Evolutionary conservation across 1,284 basidiomycete species (phyloP), one percentile per base, ranked within the genome.

Genomic region (Vanrija humicola): DNA sequence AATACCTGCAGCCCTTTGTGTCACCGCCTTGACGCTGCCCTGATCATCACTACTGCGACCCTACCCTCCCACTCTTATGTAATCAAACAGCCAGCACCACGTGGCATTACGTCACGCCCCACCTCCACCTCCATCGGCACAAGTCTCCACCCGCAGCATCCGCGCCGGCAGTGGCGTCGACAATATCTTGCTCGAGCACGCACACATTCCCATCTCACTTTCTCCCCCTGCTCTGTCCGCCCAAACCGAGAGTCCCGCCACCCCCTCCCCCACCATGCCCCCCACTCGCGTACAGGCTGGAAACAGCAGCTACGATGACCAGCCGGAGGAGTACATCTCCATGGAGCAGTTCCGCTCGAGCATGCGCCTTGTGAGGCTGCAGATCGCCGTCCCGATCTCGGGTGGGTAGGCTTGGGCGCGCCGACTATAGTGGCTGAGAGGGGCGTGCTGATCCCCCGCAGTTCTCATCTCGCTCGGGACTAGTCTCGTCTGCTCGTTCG

Each of bases 381-480:
- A 90, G 73, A 86, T 89, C 28, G 75, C 88, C 42, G 86, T 88
- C 0, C 90, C 89, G 0, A 78, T 92, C 1, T 18, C 80, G 85
- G 18, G 80, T 89, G 58, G 81, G 89, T 60, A 5, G 10, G 9
- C 14, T 7, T 9, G 1, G 28, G 14, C 1, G 25, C 48, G 28
- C 7, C 21, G 21, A 2, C 21, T 23, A 6, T 28, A 12, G 14
- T 12, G 34, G 34, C 12, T 8, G 12, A 15, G 43, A 4, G 21
- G 43, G 2, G 16, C 5, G 43, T 26, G 12, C 15, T 12, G 9
- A 43, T n/a, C 43, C 52, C 5, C 3, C 9, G 8, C 50, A 68
- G 70, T 74, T 10, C 67, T 75, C 34, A 62, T 71, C n/a, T 62
- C 68, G 1, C 64, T 73, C 52, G 70, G 71, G 3, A 65, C 73